Evolutionary conservation across 2,329 filamentous ascomycete species (phyloP), one percentile per base, ranked within the genome.

Genomic region (Lasiodiplodia citricola): DNA sequence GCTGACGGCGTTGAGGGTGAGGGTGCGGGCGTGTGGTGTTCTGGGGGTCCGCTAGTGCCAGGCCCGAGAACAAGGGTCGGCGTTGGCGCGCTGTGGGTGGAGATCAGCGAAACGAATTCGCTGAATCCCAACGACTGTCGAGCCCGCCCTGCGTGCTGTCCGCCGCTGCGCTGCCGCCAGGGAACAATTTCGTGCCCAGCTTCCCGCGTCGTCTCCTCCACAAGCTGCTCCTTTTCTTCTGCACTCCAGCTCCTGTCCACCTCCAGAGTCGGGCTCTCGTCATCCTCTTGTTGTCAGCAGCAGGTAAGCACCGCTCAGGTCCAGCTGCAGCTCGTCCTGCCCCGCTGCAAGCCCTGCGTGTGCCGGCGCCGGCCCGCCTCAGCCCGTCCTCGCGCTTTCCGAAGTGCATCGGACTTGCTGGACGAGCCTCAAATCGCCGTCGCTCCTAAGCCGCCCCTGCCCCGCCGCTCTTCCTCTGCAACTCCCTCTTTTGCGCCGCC

Each of bases 331-430:
- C 58, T 63, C 37, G 8, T n/a, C 55, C n/a, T 38, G 16, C 23
- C 60, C 23, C 31, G 37, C 13, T 23, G 23, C 41, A 47, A 47
- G 41, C n/a, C 47, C 28, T n/a, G 41, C 41, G 41, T 51, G 58
- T 51, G 58, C 58, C 58, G 58, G 58, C 35, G 58, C 58, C 58
- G 58, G 58, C 31, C 31, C 66, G 57, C 35, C 18, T 44, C 18
- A 37, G 11, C 18, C 66, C 47, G 44, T n/a, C 44, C 18, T 11
- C n/a, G 7, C n/a, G 44, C 44, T 28, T 25, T 47, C 52, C 63
- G 63, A 66, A 21, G 51, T 66, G 58, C 57, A 47, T 63, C 58
- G 44, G 23, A 44, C 67, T 57, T 55, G 23, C 38, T 52, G 47
- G n/a, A n/a, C 47, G 37, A n/a, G 44, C 28, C 47, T 64, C 58